These are phyloP conservation scores for Leucocoprinus sp. DNA, from an alignment of 768 basidiomycete species.

Conservation along the genomic window DNA sequence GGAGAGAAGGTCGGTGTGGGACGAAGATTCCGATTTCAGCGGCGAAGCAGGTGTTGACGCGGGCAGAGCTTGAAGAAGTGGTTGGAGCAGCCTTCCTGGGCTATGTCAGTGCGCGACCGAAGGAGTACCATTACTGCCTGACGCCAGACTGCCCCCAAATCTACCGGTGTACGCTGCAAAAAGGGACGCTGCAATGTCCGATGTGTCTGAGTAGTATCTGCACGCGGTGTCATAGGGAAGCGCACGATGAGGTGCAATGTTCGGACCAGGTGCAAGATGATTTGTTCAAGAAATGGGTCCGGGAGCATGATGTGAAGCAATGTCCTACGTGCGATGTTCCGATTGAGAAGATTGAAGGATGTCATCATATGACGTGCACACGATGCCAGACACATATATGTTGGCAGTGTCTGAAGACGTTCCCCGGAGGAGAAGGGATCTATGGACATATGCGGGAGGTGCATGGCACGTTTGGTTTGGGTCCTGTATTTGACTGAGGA, in stretches of 20 bases:
- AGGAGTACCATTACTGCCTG: slow-evolving; percentile 68
- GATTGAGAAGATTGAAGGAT: slow-evolving; percentile 69
- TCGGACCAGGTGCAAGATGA: slow-evolving; percentile 48
- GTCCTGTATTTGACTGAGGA: slow-evolving; percentile 8
- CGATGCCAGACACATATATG: slow-evolving; percentile 73
- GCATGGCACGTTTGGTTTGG: slow-evolving; percentile 50
- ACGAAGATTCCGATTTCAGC: slow-evolving; percentile 45
- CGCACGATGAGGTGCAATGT: slow-evolving; percentile 65
- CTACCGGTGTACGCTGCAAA: slow-evolving; percentile 42
- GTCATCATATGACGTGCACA: slow-evolving; percentile 78
- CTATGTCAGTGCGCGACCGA: slow-evolving; percentile 48
- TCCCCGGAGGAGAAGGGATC: slow-evolving; percentile 59
- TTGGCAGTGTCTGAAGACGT: slow-evolving; percentile 72
- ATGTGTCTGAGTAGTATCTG: slow-evolving; percentile 68
- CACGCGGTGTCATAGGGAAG: slow-evolving; percentile 43
- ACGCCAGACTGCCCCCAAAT: slow-evolving; percentile 72
- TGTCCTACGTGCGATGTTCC: slow-evolving; percentile 66
- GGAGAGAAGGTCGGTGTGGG: slow-evolving; percentile 50
- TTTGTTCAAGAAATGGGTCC: slow-evolving; percentile 59
- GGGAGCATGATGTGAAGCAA: slow-evolving; percentile 55
- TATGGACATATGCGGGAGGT: slow-evolving; percentile 66
- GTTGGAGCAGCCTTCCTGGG: slow-evolving; percentile 52
- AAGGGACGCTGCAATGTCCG: slow-evolving; percentile 51
- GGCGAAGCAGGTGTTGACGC: slow-evolving; percentile 42
- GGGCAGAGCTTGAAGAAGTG: slow-evolving; percentile 46